Evolutionary conservation across 192 early-diverging fungal genomes (phyloP).

Genomic region (Pilaira anomala): DNA sequence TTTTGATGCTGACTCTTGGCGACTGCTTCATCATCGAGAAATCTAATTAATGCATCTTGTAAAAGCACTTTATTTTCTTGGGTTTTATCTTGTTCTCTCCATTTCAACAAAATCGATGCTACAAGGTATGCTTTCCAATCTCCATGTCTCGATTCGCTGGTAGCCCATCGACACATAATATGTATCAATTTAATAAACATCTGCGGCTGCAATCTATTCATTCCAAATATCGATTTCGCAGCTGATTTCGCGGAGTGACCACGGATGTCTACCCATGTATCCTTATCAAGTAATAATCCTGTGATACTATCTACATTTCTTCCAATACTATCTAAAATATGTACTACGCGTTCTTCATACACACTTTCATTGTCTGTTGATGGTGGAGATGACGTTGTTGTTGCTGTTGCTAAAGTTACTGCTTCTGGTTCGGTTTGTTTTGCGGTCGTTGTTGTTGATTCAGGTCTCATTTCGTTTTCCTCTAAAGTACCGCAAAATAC

Average conservation of each 20-base stretch:
- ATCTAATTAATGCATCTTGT: conserved; percentile 48
- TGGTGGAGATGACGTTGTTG: too few species aligned
- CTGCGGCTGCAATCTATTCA: neutral
- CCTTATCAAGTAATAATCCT: conserved; percentile 17
- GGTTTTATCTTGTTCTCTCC: conserved; percentile 32
- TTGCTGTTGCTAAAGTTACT: neutral
- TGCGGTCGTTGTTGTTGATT: neutral
- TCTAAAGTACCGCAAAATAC: conserved; percentile 29
- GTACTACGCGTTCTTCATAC: conserved; percentile 29
- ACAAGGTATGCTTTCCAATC: conserved; percentile 48
- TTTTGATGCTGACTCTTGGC: neutral
- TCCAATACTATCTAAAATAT: conserved; percentile 31
- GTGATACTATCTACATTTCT: conserved; percentile 18
- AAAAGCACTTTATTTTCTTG: conserved; percentile 24
- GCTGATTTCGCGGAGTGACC: conserved; percentile 30
- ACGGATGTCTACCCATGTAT: conserved; percentile 24
- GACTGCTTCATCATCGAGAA: conserved; percentile 39
- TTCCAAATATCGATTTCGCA: conserved; percentile 20
- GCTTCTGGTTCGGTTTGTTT: neutral
- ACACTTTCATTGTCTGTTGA: neutral
- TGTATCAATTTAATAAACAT: conserved; percentile 24
- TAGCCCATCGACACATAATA: conserved; percentile 53
- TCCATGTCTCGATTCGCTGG: conserved; percentile 41
- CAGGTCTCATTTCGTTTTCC: conserved; percentile 17
- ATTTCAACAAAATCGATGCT: conserved; percentile 39